Conservation (phyloP, 78 protist species). For the Cavenderia fasciculata region DNA sequence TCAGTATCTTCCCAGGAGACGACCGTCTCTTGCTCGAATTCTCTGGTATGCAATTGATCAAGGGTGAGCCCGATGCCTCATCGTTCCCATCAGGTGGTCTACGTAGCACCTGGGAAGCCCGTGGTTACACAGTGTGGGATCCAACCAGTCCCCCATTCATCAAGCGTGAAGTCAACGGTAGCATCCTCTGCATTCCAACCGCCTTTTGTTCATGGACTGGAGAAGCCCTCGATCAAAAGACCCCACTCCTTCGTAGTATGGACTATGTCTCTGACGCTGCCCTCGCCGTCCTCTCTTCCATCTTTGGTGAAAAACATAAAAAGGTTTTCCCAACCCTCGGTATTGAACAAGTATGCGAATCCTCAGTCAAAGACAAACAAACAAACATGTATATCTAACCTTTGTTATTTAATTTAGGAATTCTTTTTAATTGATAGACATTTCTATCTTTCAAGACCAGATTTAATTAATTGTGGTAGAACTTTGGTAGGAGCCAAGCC, state of each 20-base stretch:
- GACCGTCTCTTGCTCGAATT: conserved; percentile 57
- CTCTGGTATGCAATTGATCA: conserved; percentile 83
- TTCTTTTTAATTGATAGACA: conserved; percentile 92
- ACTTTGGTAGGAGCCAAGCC: conserved; percentile 87
- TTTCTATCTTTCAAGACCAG: conserved; percentile 85
- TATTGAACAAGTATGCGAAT: conserved; percentile 89
- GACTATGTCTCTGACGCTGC: conserved; percentile 60
- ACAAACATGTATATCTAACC: too few species aligned
- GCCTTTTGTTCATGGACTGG: conserved; percentile 86
- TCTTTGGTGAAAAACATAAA: conserved; percentile 60
- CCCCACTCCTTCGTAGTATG: conserved; percentile 91
- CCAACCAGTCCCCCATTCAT: conserved; percentile 90
- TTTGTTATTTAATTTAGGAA: conserved; percentile 80
- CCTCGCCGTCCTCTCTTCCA: neutral
- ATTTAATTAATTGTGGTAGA: conserved; percentile 88
- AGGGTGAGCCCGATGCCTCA: conserved; percentile 95
- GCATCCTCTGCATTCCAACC: conserved; percentile 86
- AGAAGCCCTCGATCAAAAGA: conserved; percentile 92
- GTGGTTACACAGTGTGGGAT: conserved; percentile 96
- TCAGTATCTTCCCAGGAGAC: conserved; percentile 77
- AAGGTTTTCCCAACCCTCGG: conserved; percentile 77
- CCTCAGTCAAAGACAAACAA: too few species aligned
- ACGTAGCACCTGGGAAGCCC: conserved; percentile 92
- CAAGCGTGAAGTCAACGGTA: conserved; percentile 61
- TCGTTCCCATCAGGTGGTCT: conserved; percentile 96